These are phyloP conservation scores for Clitopilus passeckerianus DNA, from an alignment of 768 basidiomycete species.

Conservation along the genomic window DNA sequence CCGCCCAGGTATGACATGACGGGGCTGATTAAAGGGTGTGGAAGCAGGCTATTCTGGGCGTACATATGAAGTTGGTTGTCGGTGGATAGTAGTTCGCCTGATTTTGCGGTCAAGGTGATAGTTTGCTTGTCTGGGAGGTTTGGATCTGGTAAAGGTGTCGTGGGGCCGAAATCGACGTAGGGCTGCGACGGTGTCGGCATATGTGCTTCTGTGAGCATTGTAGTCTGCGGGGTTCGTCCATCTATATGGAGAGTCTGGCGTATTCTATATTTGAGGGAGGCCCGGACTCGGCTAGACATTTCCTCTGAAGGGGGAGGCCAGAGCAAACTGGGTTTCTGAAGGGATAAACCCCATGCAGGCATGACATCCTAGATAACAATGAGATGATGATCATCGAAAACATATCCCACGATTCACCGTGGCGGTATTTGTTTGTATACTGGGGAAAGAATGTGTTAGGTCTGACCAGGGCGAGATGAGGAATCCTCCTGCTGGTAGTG, in stretches of 20 bases:
- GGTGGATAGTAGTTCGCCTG: conserved; percentile 52
- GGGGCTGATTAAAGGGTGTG: conserved; percentile 82
- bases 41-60: conserved; percentile 69
- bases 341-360: conserved; percentile 67
- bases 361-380: conserved; percentile 60
- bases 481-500: conserved; percentile 81
- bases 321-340: conserved; percentile 72
- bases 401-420: conserved; percentile 47
- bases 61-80: conserved; percentile 83
- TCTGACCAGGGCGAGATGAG: conserved; percentile 90
- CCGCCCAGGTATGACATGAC: conserved; percentile 83
- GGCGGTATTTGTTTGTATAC: conserved; percentile 76
- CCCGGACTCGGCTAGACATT: conserved; percentile 51
- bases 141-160: conserved; percentile 33
- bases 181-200: conserved; percentile 20
- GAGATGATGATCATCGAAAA: neutral
- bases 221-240: conserved; percentile 16
- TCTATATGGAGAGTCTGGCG: conserved; percentile 45
- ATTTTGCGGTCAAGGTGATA: conserved; percentile 35
- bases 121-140: conserved; percentile 34
- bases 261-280: conserved; percentile 54
- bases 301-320: conserved; percentile 78
- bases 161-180: conserved; percentile 46
- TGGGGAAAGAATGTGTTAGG: conserved; percentile 94
- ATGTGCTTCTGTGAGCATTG: conserved; percentile 12